A percentile compares a stretch with the other conserved stretches of the same genome.
phyloP scores from a whole-genome alignment of 1,284 basidiomycete species.

The Pseudomicrostroma phylloplanum region DNA sequence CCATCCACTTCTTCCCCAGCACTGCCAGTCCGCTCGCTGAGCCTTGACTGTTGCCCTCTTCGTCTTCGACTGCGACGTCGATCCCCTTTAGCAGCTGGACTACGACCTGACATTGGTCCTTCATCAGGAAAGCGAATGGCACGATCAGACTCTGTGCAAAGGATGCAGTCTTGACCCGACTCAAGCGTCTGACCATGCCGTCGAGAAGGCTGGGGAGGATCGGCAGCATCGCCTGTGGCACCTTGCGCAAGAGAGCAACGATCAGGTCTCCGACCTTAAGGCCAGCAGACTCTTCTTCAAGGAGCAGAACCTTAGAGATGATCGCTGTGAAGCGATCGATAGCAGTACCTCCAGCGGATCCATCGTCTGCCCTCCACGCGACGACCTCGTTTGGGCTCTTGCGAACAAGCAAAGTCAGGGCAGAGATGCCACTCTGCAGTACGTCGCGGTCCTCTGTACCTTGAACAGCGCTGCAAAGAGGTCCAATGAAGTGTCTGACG shows the following conservation, averaged over 20 bases:
- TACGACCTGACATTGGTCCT: conserved; percentile 62
- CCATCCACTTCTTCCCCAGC: conserved; percentile 81
- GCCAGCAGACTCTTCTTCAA: conserved; percentile 62
- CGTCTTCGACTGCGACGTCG: conserved; percentile 6
- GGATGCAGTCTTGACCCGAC: conserved; percentile 73
- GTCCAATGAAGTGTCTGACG: conserved; percentile 53
- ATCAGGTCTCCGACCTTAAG: conserved; percentile 88
- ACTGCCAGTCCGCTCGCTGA: conserved; percentile 63
- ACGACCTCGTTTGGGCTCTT: conserved; percentile 63
- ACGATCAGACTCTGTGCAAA: conserved; percentile 75
- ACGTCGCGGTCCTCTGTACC: conserved; percentile 32
- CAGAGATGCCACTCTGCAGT: conserved; percentile 68
- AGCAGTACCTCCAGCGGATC: not conserved
- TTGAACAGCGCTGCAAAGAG: conserved; percentile 21
- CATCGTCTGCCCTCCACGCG: not conserved
- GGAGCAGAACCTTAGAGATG: conserved; percentile 32
- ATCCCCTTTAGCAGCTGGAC: conserved; percentile 54
- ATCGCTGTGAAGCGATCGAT: conserved; percentile 36
- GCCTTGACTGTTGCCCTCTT: not conserved
- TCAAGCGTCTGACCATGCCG: conserved; percentile 74
- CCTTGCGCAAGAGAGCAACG: conserved; percentile 77
- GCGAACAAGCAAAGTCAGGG: conserved; percentile 74
- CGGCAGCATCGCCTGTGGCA: conserved; percentile 68
- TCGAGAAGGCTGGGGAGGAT: conserved; percentile 78
- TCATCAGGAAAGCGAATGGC: conserved; percentile 86